Conservation (phyloP, 2,329 filamentous ascomycete species). For the Leptoxyphium fumago region DNA sequence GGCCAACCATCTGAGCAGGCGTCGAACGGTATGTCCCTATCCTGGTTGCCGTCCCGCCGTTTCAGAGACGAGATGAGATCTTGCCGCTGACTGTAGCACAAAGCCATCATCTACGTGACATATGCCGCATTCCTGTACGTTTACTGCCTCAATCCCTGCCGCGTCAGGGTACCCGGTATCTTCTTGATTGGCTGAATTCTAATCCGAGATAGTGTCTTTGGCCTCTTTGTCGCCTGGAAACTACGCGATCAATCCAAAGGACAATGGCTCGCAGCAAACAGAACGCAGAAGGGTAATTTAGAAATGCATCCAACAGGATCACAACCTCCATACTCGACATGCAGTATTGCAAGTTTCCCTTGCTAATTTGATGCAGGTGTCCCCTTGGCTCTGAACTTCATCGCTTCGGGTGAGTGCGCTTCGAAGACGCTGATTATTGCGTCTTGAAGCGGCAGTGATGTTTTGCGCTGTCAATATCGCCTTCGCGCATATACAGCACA, state of each 20-base stretch:
- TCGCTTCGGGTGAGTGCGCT: slow-evolving; percentile 71
- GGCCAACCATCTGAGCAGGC: slow-evolving; percentile 59
- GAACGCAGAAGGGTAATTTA: slow-evolving; percentile 61
- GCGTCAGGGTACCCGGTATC: slow-evolving; percentile 16
- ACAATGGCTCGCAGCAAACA: slow-evolving; percentile 60
- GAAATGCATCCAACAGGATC: slow-evolving; percentile 22
- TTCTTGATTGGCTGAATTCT: slow-evolving; percentile 4
- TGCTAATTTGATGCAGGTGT: slow-evolving; percentile 40
- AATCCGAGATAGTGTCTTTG: slow-evolving; percentile 40
- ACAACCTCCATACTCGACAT: slow-evolving; percentile 1
- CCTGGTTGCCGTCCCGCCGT: no score
- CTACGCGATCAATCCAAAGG: slow-evolving; percentile 49
- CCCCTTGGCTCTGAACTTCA: slow-evolving; percentile 75
- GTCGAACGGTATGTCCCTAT: slow-evolving; percentile 43
- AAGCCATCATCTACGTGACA: slow-evolving; percentile 59
- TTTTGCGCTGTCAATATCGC: no score
- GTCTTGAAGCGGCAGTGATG: slow-evolving; percentile 3
- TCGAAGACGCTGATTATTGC: slow-evolving; percentile 2
- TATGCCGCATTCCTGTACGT: slow-evolving; percentile 60
- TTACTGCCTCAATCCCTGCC: not conserved
- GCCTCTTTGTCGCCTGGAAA: slow-evolving; percentile 42
- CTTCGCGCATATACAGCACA: no score
- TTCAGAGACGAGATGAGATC: not conserved
- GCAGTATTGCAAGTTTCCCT: slow-evolving; percentile 15
- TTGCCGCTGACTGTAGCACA: not conserved